Evolutionary conservation across 768 basidiomycete genomes (phyloP), one percentile per base, ranked within the genome.

Genomic region (Lactifluus rugatus): DNA sequence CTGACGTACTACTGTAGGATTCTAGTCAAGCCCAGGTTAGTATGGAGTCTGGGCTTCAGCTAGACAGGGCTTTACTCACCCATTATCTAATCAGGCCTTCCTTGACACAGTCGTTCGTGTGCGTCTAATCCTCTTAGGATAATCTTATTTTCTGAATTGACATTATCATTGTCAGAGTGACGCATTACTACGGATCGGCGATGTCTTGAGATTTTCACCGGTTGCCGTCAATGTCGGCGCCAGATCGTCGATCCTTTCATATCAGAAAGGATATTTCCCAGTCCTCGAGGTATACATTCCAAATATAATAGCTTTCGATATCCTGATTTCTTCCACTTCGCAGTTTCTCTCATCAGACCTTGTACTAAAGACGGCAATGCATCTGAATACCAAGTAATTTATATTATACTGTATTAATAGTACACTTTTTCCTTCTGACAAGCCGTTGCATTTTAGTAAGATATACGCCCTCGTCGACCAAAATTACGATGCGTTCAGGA

Each of bases 341-440:
- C 28, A 71, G 70, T 71, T 67, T 52, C 49, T 70, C n/a, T 56
- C 69, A 7, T 69, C 67, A 2, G 66, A 65, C 46, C 65, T 64
- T 14, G 60, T 71, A 19, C 21, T 70, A 32, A 68, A 69, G 41
- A 65, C 57, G 21, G 67, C 67, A 13, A 50, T 70, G 52, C 63
- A 66, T 42, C 66, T 65, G 23, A 66, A 64, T 36, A 68, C 66
- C 41, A 69, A 69, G 69, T 67, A 47, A 28, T 28, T 47, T 4
- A 45, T 28, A 1, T 26, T 4, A 45, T 28, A 5, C 11, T n/a
- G 26, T 47, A 8, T 26, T 5, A 13, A 16, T 26, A 16, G 13
- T 2, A 17, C 13, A 14, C 4, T 28, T 17, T 47, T 14, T 3
- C 17, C 14, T 47, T n/a, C 26, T 25, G 26, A 26, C 26, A 16